Evolutionary conservation across 768 basidiomycete species (phyloP).

Genomic region (Russula sp.): DNA sequence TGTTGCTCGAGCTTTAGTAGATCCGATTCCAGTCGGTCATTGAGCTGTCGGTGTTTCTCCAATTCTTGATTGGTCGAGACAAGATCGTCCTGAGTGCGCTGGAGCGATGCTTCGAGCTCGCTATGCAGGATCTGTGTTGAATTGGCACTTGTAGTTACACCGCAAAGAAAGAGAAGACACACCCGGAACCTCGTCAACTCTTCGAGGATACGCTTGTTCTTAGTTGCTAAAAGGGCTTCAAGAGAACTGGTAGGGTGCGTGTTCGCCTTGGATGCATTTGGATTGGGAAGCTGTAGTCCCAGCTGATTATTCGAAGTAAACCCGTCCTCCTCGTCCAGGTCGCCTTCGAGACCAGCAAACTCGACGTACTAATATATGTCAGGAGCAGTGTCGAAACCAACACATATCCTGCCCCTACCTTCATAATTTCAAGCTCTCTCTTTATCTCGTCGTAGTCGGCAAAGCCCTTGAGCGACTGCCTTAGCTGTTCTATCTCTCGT

Average conservation of each 20-base stretch:
- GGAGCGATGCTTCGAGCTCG: conserved; percentile 70
- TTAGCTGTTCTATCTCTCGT: conserved; percentile 63
- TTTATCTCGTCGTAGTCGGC: conserved; percentile 96
- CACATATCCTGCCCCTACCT: conserved; percentile 45
- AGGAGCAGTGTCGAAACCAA: not conserved
- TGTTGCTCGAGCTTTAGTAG: conserved; percentile 74
- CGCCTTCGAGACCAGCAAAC: conserved; percentile 83
- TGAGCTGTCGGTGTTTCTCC: conserved; percentile 70
- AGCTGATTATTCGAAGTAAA: conserved; percentile 32
- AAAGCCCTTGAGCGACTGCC: conserved; percentile 62
- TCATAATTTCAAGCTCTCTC: conserved; percentile 97
- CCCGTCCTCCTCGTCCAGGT: conserved; percentile 53
- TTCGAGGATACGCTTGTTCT: conserved; percentile 90
- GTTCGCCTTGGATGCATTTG: conserved; percentile 82
- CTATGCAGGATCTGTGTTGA: conserved; percentile 63
- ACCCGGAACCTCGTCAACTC: conserved; percentile 90
- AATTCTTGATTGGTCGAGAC: conserved; percentile 57
- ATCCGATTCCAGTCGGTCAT: conserved; percentile 90
- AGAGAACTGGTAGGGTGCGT: conserved; percentile 73
- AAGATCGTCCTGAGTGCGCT: conserved; percentile 51
- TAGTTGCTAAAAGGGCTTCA: conserved; percentile 84
- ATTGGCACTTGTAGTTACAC: not conserved
- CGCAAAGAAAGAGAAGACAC: conserved; percentile 25
- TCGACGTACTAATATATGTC: conserved; percentile 73
- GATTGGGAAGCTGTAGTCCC: conserved; percentile 75